A percentile compares a stretch with the other conserved stretches of the same genome.
phyloP scores from a whole-genome alignment of 1,284 basidiomycete genomes.

The Coriolopsis trogii region DNA sequence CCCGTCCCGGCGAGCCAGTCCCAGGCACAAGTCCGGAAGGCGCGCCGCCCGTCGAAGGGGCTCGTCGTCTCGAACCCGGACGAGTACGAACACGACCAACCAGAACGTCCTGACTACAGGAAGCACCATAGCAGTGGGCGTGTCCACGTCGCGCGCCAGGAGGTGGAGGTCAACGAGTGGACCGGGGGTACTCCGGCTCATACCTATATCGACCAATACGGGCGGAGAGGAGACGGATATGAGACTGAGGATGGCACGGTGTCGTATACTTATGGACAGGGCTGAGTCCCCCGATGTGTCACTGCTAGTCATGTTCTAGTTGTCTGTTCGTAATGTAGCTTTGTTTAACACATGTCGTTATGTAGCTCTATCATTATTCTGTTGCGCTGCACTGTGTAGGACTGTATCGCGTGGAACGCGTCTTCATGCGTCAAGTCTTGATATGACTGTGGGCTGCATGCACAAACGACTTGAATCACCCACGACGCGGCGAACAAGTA shows the following conservation, averaged over 20 bases:
- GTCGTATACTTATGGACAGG: constrained; percentile 10
- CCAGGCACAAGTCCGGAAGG: too few species aligned
- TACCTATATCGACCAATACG: constrained; percentile 14
- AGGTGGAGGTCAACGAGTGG: constrained; percentile 5
- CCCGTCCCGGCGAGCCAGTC: too few species aligned
- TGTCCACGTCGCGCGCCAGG: constrained; percentile 11
- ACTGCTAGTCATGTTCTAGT: not conserved
- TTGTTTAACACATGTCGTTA: not conserved
- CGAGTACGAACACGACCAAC: constrained; percentile 10
- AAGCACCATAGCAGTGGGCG: constrained; percentile 4
- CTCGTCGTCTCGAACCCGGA: constrained; percentile 21
- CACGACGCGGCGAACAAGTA: too few species aligned
- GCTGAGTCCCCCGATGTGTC: not conserved
- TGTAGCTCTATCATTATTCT: constrained; percentile 1
- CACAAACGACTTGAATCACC: too few species aligned
- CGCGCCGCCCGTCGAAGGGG: too few species aligned
- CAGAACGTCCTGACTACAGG: constrained; percentile 8
- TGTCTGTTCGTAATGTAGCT: not conserved
- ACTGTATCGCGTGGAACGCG: too few species aligned
- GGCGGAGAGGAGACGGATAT: constrained; percentile 18
- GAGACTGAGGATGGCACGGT: constrained; percentile 14
- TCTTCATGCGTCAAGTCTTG: too few species aligned
- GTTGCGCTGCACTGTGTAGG: too few species aligned
- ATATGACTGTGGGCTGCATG: too few species aligned
- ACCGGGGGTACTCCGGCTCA: constrained; percentile 3